These are phyloP conservation scores for Xeromyces bisporus DNA, from an alignment of 495 filamentous ascomycete species.

Conservation along the genomic window DNA sequence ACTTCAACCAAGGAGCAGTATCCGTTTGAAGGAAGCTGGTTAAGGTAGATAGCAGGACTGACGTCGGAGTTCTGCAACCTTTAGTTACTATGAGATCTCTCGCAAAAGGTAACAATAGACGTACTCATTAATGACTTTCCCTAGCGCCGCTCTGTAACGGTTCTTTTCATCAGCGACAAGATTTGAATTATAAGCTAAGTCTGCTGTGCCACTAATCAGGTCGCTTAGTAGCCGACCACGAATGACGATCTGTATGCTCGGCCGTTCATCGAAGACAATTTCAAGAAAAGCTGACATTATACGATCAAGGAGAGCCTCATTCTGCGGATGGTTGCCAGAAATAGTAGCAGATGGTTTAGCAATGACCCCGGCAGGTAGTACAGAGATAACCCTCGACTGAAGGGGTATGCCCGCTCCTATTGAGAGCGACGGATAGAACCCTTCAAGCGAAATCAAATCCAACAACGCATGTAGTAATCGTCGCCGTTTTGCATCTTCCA, in stretches of 20 bases:
- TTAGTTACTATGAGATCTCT: constrained; percentile 7
- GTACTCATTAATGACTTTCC: constrained; percentile 28
- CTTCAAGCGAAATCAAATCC: constrained; percentile 37
- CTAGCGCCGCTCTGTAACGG: constrained; percentile 14
- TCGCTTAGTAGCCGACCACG: constrained; percentile 29
- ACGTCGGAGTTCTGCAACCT: constrained; percentile 20
- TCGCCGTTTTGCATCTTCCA: constrained; percentile 29
- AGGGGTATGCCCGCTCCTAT: constrained; percentile 36
- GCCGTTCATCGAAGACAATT: constrained; percentile 16
- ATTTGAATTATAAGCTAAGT: constrained; percentile 25
- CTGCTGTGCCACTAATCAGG: constrained; percentile 23
- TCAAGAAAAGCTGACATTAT: constrained; percentile 14
- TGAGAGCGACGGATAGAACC: constrained; percentile 38
- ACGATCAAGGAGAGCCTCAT: constrained; percentile 16
- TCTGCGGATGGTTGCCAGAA: constrained; percentile 9
- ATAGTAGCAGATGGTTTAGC: constrained; percentile 15
- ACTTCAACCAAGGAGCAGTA: constrained; percentile 30
- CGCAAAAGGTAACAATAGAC: constrained; percentile 3
- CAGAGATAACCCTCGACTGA: constrained; percentile 35
- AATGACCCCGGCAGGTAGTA: constrained; percentile 28
- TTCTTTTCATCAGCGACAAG: constrained; percentile 5
- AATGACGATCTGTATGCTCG: constrained; percentile 25
- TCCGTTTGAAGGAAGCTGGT: constrained; percentile 30
- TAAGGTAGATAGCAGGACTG: constrained; percentile 26
- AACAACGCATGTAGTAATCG: constrained; percentile 33